Base-by-base conservation (phyloP, 768 basidiomycete species). In the Russula lepida region DNA sequence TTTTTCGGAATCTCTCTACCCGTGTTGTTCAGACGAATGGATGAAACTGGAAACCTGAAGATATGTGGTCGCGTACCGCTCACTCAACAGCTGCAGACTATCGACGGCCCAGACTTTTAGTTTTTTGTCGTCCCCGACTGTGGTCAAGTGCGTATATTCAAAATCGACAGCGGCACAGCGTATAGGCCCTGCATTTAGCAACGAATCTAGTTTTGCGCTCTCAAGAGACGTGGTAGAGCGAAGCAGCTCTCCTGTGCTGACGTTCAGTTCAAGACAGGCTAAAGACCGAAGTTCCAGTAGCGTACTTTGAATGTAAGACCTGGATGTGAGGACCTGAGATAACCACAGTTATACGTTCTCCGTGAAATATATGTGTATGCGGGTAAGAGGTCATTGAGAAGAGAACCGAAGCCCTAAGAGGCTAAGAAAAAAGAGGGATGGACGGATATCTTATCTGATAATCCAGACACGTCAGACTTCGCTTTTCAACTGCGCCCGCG, bases 1-100 rank as follows among this genome's bases (percentile, higher is more conserved):
- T 86, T 86, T 74, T 98, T 98, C 0, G 89, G 85, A 2, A 95
- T 76, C 63, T 89, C 86, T 49, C 95, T 94, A 35, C 15, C 56
- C 43, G 15, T 23, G 28, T 47, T 25, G 28, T 23, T 56, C 60
- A 59, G 15, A 43, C 56, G 5, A 43, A 12, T 15, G 13, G 15
- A 47, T 13, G 6, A n/a, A 30, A 21, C 3, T n/a, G 25, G 33
- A n/a, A 30, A 4, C 13, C 19, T 41, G 17, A 25, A 25, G 54
- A 15, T 15, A 55, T 44, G 30, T 48, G 12, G 12, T 64, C 77
- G 64, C 77, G 46, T 59, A 89, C 90, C 92, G 78, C 61, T 81
- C 76, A 69, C 79, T 90, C 50, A 85, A 64, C 11, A 86, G 69
- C 61, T 77, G 74, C 64, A 89, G 70, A 0, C 74, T 73, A 2